These are phyloP conservation scores for Citrus inodora DNA, from an alignment of 345 rosid genomes.

Conservation along the genomic window DNA sequence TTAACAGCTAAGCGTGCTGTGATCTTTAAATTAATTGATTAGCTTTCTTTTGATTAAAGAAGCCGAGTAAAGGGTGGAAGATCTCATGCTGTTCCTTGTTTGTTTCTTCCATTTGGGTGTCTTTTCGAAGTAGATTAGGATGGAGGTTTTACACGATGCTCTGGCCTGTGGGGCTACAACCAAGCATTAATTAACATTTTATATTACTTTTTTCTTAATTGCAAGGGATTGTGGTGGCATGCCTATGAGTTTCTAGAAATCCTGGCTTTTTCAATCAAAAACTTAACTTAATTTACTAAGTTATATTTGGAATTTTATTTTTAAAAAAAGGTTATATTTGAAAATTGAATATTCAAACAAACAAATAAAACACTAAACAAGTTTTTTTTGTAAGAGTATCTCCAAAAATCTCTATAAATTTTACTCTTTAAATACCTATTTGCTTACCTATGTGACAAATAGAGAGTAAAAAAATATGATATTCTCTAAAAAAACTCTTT, in stretches of 20 bases:
- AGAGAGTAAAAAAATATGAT: too few relatives aligned
- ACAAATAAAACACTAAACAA: too few relatives aligned
- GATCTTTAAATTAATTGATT: background rate
- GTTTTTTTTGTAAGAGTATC: too few relatives aligned
- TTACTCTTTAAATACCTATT: too few relatives aligned
- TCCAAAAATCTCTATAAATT: too few relatives aligned
- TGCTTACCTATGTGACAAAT: too few relatives aligned
- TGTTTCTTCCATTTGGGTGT: slow-evolving; percentile 12
- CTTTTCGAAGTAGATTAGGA: slow-evolving; percentile 36
- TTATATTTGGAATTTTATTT: too few relatives aligned
- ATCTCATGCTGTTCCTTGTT: slow-evolving; percentile 6
- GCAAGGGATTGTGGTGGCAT: background rate
- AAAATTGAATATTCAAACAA: too few relatives aligned
- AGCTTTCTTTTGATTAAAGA: background rate
- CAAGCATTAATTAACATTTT: slow-evolving; percentile 5
- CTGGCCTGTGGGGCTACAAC: slow-evolving; percentile 17
- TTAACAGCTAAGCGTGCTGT: slow-evolving; percentile 39
- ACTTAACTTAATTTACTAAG: background rate
- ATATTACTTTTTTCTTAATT: slow-evolving; percentile 5
- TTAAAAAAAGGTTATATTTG: too few relatives aligned
- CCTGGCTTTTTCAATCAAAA: background rate
- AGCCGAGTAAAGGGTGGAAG: slow-evolving; percentile 2
- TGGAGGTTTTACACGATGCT: slow-evolving; percentile 8
- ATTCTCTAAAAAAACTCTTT: too few relatives aligned
- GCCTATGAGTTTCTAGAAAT: slow-evolving; percentile 16